Evolutionary conservation across 305 asterid species (phyloP), one percentile per base, ranked within the genome.

Genomic region (Fraxinus floribunda): DNA sequence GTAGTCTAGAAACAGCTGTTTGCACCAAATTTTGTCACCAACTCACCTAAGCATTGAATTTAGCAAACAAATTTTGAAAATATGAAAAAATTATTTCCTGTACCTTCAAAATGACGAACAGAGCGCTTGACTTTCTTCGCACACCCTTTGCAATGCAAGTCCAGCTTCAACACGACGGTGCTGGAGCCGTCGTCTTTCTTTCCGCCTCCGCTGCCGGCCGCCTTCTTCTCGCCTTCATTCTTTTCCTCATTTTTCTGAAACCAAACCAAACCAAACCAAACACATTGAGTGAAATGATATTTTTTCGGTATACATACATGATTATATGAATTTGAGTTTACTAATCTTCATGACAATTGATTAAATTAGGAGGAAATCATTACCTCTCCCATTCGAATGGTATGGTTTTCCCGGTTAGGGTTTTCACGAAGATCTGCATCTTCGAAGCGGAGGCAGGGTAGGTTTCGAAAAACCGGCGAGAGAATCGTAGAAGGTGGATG

Each of bases 71-170:
- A 1, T 46, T 46, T 10, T 38, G 6, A 15, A 3, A 68, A 60
- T 3, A 0, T 3, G 13, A 79, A 5, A 1, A 0, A 46, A 13
- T 7, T 44, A 41, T 41, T 64, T 70, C 15, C 49, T 71, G 76
- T 89, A 95, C 98, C 97, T 78, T 90, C 87, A n/a, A 84, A 85
- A 80, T 86, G 87, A 78, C 86, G 86, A 78, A 94, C 75, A 30
- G 86, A 87, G 78, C 97, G 97, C 80, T 90, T 90, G 94, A 94
- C 97, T 90, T 94, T 94, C 85, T 90, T 90, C 30, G 98, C 97
- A 82, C 98, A 94, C 60, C 97, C 97, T 84, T 91, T 95, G 88
- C 98, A 94, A 92, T 94, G 98, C 86, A 94, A 94, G 78, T 94
- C 98, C 78, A 93, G 81, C 86, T 93, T 93, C 88, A 93, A 76